Conservation (phyloP, 2,329 filamentous ascomycete species). For the Fusarium palustre region DNA sequence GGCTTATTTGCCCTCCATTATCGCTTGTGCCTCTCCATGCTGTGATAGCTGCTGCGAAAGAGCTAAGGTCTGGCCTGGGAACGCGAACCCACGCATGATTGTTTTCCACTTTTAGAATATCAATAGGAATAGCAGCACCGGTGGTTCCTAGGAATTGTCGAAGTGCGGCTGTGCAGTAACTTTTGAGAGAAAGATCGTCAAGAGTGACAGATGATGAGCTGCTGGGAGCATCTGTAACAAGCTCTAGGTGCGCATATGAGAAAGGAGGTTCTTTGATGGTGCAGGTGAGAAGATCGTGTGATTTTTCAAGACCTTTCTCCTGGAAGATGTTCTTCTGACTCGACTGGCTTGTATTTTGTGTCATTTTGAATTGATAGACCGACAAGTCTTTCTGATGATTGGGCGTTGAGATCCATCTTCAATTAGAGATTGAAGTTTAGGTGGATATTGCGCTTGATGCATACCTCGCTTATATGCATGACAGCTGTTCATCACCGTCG, state of each 20-base stretch:
- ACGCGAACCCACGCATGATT: slow-evolving; percentile 73
- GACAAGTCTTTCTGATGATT: slow-evolving; percentile 1
- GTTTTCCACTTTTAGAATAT: slow-evolving; percentile 73
- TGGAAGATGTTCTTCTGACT: slow-evolving; percentile 47
- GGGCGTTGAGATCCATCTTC: slow-evolving; percentile 17
- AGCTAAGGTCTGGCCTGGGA: slow-evolving; percentile 68
- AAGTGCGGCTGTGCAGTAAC: slow-evolving; percentile 73
- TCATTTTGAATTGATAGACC: slow-evolving; percentile 32
- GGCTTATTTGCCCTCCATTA: slow-evolving; percentile 59
- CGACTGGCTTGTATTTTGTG: slow-evolving; percentile 31
- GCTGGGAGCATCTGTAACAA: slow-evolving; percentile 51
- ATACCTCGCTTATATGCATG: slow-evolving; percentile 42
- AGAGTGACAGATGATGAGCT: slow-evolving; percentile 51
- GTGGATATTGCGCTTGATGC: slow-evolving; percentile 25
- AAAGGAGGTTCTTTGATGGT: slow-evolving; percentile 65
- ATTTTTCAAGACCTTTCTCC: slow-evolving; percentile 52
- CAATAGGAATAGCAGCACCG: slow-evolving; percentile 74
- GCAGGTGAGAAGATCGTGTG: slow-evolving; percentile 62
- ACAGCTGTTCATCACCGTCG: slow-evolving; percentile 15
- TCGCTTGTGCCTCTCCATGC: slow-evolving; percentile 68
- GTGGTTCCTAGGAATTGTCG: slow-evolving; percentile 76
- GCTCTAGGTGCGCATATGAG: slow-evolving; percentile 68
- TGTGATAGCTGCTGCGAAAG: slow-evolving; percentile 73
- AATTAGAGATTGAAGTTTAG: slow-evolving; percentile 17
- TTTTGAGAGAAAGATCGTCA: slow-evolving; percentile 71